phyloP scores from a whole-genome alignment of 1,284 basidiomycete species.

The Gymnopus androsaceus region DNA sequence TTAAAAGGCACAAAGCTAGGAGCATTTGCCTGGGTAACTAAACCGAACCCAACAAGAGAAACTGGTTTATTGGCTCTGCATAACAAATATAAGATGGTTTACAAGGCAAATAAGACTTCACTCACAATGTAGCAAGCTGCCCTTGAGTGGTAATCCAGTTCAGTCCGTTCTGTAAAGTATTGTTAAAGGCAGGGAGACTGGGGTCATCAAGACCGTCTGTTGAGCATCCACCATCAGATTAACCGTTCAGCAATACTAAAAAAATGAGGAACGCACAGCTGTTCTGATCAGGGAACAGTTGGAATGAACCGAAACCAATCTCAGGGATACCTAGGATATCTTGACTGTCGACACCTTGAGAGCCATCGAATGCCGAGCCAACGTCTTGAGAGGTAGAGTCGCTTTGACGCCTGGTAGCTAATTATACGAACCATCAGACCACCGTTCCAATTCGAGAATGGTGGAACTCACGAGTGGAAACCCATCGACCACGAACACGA shows the following conservation, averaged over 20 bases:
- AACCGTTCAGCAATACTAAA: neutral
- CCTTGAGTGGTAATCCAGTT: slow-evolving; percentile 58
- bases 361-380: slow-evolving; percentile 58
- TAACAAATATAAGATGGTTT: too few relatives aligned
- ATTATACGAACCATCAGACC: too few relatives aligned
- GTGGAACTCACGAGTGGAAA: slow-evolving; percentile 45
- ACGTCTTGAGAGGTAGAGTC: slow-evolving; percentile 33
- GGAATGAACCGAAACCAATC: slow-evolving; percentile 61
- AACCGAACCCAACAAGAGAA: slow-evolving; percentile 56
- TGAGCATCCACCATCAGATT: neutral
- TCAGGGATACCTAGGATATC: slow-evolving; percentile 60
- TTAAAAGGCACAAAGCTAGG: slow-evolving; percentile 64
- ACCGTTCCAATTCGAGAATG: too few relatives aligned
- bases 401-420: slow-evolving; percentile 51
- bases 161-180: slow-evolving; percentile 49
- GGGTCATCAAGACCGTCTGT: slow-evolving; percentile 47
- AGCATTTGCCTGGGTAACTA: slow-evolving; percentile 58
- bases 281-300: slow-evolving; percentile 69
- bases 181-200: slow-evolving; percentile 49
- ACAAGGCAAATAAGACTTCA: too few relatives aligned
- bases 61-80: slow-evolving; percentile 63
- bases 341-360: slow-evolving; percentile 65
- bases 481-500: slow-evolving; percentile 64
- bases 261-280: slow-evolving; percentile 11
- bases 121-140: slow-evolving; percentile 45